A percentile compares a stretch with the other conserved stretches of the same genome.
Conservation (phyloP, 2,329 filamentous ascomycete genomes). For the Verruconis gallopava region DNA sequence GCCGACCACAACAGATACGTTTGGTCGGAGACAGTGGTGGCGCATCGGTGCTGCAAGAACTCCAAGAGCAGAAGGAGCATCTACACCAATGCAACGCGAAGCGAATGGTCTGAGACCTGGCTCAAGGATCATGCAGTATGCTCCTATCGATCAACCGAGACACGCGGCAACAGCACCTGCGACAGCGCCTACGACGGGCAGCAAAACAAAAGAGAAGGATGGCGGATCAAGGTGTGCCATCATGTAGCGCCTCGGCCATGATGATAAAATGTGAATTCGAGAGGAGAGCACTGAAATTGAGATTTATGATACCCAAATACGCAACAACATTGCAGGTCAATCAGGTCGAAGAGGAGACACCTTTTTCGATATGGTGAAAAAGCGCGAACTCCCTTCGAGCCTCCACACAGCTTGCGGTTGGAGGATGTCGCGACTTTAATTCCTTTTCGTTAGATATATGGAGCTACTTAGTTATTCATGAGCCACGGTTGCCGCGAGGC, state of each 20-base stretch:
- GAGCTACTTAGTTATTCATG: no score
- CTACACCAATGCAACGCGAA: background rate
- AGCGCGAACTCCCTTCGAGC: no score
- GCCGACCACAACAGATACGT: conserved; percentile 5
- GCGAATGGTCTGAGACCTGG: conserved; percentile 1
- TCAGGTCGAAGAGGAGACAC: no score
- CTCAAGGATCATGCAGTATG: background rate
- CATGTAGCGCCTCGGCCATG: background rate
- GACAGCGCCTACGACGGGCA: background rate
- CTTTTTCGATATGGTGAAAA: no score
- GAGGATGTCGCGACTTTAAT: no score
- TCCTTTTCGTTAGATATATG: no score
- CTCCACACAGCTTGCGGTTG: no score
- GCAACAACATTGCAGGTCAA: background rate
- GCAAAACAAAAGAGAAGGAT: conserved; percentile 6
- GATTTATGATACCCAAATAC: background rate
- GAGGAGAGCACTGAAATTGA: no score
- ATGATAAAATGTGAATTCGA: background rate
- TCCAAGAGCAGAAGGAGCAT: background rate
- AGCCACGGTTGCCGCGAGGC: no score
- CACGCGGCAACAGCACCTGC: background rate
- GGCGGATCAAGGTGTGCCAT: background rate
- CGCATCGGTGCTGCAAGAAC: background rate
- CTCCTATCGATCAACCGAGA: background rate
- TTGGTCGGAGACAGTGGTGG: background rate